phyloP scores from a whole-genome alignment of 139 green algal species.

The Desmodesmus armatus region DNA sequence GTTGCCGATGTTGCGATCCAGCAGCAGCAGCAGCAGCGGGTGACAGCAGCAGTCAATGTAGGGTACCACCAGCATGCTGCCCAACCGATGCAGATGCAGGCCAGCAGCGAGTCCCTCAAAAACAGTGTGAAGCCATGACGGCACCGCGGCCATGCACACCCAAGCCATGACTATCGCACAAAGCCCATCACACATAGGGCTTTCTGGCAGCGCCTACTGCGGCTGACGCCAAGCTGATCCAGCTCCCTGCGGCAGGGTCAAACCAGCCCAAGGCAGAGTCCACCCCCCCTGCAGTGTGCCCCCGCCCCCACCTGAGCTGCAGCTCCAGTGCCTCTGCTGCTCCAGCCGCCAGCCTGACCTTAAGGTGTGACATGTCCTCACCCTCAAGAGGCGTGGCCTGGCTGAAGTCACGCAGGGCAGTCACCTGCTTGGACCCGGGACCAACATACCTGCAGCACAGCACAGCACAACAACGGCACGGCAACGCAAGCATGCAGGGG shows the following conservation, averaged over 20 bases:
- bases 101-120: not conserved
- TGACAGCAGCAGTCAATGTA: not conserved
- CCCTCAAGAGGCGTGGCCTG: slow-evolving; percentile 21
- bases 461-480: not conserved
- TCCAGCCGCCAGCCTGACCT: slow-evolving; percentile 27
- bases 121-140: no score
- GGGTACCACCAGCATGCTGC: not conserved
- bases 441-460: slow-evolving; percentile 10
- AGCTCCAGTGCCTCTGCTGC: slow-evolving; percentile 37
- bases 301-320: slow-evolving; percentile 22
- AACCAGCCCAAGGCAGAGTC: no score
- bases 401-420: not conserved
- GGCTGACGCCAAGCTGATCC: no score
- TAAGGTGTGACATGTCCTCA: slow-evolving; percentile 19
- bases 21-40: slow-evolving; percentile 15
- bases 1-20: no score
- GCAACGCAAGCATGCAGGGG: not conserved
- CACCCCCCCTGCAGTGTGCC: no score
- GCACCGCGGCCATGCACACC: no score
- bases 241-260: no score
- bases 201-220: no score
- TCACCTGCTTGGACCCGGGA: not conserved
- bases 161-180: no score
- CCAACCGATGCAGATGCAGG: not conserved
- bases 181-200: no score